Base-by-base conservation (phyloP, 1,284 basidiomycete species). In the Trametes hirsuta region DNA sequence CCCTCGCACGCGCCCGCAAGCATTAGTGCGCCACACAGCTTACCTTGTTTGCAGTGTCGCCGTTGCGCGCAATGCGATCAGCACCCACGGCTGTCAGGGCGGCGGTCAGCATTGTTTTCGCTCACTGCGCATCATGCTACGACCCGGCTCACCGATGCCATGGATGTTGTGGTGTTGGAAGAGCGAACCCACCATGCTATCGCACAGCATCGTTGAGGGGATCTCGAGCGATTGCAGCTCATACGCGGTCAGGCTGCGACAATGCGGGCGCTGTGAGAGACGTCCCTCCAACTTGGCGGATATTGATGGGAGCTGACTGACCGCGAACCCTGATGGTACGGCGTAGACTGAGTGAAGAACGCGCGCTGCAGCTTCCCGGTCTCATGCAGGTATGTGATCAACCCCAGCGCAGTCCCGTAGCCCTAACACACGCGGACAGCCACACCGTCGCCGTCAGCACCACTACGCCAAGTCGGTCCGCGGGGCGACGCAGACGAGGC, bases 41-140 rank as follows among this genome's bases (percentile, higher is more conserved):
- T 55, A 88, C 91, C 79, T 97, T 97, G 81, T 97, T 97, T 21
- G 94, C 94, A 0, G 95, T 96, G 75, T 97, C 95, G 2, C 95
- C 95, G 69, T 97, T 97, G 68, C 79, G 82, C 4, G 94, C 92
- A 66, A 97, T 88, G 56, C 94, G 82, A 74, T 94, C 91, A 4
- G 93, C 93, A 34, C 93, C 93, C 35, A 95, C 93, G 53, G 78
- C 90, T 91, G 35, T 15, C 44, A 36, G 14, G 15, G 12, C 18
- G 30, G 48, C 18, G 59, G 40, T 30, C 25, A 22, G 36, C 11
- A 35, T 55, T 25, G 46, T 35, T 21, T 22, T 35, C 40, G 11
- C 18, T 4, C n/a, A 22, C 50, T 39, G 3, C 9, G 15, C 11
- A 36, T 21, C 5, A 21, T 21, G 12, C 18, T 12, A 12, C 18